Conservation (phyloP, 352 stramenopile genomes). For the Plasmopara halstedii region DNA sequence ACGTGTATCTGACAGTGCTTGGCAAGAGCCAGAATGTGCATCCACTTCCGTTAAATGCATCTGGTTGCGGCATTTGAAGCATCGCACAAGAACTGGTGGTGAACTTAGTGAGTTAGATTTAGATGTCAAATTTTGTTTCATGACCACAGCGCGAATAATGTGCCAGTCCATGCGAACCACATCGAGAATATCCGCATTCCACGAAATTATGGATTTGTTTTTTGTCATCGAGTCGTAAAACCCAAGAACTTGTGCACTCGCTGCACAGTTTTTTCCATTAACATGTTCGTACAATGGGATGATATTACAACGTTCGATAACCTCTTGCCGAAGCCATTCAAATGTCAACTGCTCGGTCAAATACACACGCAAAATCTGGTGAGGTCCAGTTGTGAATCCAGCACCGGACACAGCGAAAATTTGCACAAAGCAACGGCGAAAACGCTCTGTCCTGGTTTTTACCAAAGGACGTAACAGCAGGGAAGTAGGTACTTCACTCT, state of each 20-base stretch:
- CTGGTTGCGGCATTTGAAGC: conserved; percentile 28
- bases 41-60: conserved; percentile 30
- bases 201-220: conserved; percentile 15
- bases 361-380: conserved; percentile 30
- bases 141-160: conserved; percentile 7
- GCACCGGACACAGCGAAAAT: conserved; percentile 1
- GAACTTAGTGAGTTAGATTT: not conserved
- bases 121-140: conserved; percentile 2
- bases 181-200: conserved; percentile 7
- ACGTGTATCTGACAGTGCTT: too few relatives aligned
- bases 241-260: conserved; percentile 4
- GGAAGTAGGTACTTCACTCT: not conserved
- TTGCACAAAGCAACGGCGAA: conserved; percentile 15
- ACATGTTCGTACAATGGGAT: conserved; percentile 7
- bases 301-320: conserved; percentile 13
- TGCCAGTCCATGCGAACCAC: conserved; percentile 12
- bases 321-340: conserved; percentile 29
- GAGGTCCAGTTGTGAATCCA: not conserved
- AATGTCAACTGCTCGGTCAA: conserved; percentile 20
- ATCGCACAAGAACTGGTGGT: conserved; percentile 15
- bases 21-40: conserved; percentile 30
- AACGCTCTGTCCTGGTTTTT: conserved; percentile 15
- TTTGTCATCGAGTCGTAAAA: conserved; percentile 26
- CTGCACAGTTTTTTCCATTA: conserved; percentile 1
- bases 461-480: conserved; percentile 9